These are phyloP conservation scores for Citrus inodora DNA, from an alignment of 345 rosid genomes.

Conservation along the genomic window DNA sequence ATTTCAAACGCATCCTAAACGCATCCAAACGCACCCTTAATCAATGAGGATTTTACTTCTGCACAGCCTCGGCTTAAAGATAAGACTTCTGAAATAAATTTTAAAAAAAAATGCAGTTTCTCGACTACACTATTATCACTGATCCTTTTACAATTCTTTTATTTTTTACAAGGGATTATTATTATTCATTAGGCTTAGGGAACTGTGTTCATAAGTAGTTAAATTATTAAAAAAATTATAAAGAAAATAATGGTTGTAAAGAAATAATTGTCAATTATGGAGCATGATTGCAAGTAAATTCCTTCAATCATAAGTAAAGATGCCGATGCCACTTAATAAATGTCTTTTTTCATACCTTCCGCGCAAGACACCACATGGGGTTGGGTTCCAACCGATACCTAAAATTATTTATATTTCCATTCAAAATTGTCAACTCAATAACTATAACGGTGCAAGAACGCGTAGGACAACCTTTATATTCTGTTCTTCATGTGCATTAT, in stretches of 20 bases:
- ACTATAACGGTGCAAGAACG: background rate
- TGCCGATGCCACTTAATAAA: background rate
- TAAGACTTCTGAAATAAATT: too few relatives aligned
- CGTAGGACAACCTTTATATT: background rate
- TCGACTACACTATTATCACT: too few relatives aligned
- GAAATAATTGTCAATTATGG: background rate
- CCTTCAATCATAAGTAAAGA: background rate
- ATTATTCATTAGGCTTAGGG: too few relatives aligned
- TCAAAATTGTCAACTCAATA: background rate
- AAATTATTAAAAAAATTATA: too few relatives aligned
- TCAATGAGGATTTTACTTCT: too few relatives aligned
- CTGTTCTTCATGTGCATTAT: background rate
- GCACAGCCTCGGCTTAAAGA: too few relatives aligned
- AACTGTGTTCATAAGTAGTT: too few relatives aligned
- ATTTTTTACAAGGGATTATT: too few relatives aligned
- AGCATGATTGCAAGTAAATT: background rate
- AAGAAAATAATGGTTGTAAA: too few relatives aligned
- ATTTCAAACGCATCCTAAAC: too few relatives aligned
- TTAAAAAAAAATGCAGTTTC: too few relatives aligned
- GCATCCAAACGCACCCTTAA: accelerated
- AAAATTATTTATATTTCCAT: background rate
- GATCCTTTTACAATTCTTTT: too few relatives aligned
- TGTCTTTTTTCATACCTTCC: background rate
- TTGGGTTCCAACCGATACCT: background rate
- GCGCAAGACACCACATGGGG: background rate